Evolutionary conservation across 495 filamentous ascomycete species (phyloP).

Genomic region (Penicillium fimorum): DNA sequence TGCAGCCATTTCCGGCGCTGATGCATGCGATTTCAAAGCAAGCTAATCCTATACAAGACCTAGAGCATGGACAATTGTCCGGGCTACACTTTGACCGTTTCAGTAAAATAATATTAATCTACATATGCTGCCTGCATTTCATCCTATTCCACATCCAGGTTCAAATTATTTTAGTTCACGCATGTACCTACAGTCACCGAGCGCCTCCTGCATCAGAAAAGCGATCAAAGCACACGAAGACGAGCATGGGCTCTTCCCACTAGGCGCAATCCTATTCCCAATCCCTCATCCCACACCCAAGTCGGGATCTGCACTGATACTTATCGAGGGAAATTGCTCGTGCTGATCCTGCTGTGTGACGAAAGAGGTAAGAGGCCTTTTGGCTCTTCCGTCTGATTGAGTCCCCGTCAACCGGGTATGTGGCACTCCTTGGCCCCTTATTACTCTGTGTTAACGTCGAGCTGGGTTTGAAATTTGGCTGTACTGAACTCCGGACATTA

Average conservation of each 20-base stretch:
- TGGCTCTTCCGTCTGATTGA: conserved; percentile 4
- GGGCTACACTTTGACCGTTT: neutral
- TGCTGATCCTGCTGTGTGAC: conserved; percentile 18
- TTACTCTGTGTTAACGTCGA: conserved; percentile 26
- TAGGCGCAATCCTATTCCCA: neutral
- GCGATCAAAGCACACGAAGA: conserved; percentile 15
- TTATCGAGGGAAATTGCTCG: conserved; percentile 1
- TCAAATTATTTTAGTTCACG: neutral
- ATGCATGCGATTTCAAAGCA: neutral
- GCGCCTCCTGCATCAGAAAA: conserved; percentile 12
- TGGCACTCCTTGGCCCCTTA: conserved; percentile 15
- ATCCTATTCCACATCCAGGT: neutral
- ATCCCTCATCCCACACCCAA: neutral
- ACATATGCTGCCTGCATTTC: neutral
- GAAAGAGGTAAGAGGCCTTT: conserved; percentile 14
- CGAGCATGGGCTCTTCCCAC: neutral
- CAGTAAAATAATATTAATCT: neutral
- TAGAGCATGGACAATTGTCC: neutral
- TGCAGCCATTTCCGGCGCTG: conserved; percentile 10
- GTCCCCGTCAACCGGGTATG: conserved; percentile 5
- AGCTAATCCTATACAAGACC: neutral
- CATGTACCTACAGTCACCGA: conserved; percentile 7
- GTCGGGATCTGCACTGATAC: conserved; percentile 13
- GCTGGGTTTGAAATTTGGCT: conserved; percentile 11
- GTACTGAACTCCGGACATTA: neutral